These are phyloP conservation scores for Tylopilus plumbeoviolaceoides DNA, from an alignment of 768 basidiomycete species.

Conservation along the genomic window DNA sequence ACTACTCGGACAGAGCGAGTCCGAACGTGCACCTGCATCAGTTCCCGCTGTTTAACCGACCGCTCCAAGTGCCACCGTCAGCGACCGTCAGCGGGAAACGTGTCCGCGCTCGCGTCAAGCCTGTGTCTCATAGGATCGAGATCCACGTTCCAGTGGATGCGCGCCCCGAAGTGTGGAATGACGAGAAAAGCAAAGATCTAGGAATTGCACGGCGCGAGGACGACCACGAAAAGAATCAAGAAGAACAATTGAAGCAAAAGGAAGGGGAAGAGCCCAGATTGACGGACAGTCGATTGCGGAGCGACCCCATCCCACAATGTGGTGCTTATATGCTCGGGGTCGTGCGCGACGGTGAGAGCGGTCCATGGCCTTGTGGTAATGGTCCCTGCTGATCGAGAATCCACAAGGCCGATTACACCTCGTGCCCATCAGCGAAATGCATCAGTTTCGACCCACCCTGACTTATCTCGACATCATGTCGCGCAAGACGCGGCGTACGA, in stretches of 20 bases:
- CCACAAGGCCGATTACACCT: constrained; percentile 65
- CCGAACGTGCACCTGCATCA: constrained; percentile 76
- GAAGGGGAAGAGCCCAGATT: constrained; percentile 60
- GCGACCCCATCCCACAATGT: constrained; percentile 63
- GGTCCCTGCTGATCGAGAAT: constrained; percentile 8
- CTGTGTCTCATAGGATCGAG: constrained; percentile 58
- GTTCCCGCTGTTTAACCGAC: constrained; percentile 70
- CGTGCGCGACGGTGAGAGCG: constrained; percentile 58
- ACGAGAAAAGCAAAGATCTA: constrained; percentile 61
- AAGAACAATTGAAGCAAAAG: constrained; percentile 40
- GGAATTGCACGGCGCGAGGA: constrained; percentile 67
- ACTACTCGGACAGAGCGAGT: constrained; percentile 56
- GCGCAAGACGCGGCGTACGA: constrained; percentile 54
- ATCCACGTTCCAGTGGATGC: constrained; percentile 81
- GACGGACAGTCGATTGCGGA: constrained; percentile 65
- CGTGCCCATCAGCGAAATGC: constrained; percentile 72
- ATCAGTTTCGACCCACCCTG: constrained; percentile 79
- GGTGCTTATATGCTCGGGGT: constrained; percentile 75
- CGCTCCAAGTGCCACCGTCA: constrained; percentile 74
- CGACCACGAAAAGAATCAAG: constrained; percentile 76
- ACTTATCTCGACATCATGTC: constrained; percentile 75
- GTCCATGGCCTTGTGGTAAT: not conserved
- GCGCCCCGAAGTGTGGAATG: constrained; percentile 77
- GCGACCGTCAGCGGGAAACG: constrained; percentile 69
- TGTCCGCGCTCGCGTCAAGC: constrained; percentile 71